Evolutionary conservation across 2,329 filamentous ascomycete genomes (phyloP).

Genomic region (Fusarium sp.): DNA sequence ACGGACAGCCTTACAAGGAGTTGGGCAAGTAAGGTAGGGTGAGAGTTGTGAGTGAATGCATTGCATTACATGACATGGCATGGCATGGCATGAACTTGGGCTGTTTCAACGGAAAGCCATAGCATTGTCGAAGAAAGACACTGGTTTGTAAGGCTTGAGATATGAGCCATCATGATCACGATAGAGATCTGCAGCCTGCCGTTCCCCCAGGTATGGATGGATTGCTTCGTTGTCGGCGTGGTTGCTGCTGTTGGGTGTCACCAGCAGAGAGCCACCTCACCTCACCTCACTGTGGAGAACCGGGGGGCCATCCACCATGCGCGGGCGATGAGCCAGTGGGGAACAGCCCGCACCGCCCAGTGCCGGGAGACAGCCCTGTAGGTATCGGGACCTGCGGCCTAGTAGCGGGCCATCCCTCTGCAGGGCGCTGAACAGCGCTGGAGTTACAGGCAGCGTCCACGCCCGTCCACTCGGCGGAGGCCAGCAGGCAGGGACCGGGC

Average conservation of each 20-base stretch:
- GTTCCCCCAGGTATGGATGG: background rate
- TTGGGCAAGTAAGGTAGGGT: background rate
- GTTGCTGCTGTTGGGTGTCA: constrained; percentile 3
- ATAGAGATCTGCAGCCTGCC: constrained; percentile 11
- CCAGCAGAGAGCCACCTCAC: constrained; percentile 9
- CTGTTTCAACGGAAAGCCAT: constrained; percentile 26
- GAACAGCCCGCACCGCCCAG: constrained; percentile 2
- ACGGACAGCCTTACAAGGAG: constrained; percentile 6
- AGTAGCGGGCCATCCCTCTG: constrained; percentile 1
- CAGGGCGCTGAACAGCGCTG: constrained; percentile 35
- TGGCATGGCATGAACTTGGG: constrained; percentile 30
- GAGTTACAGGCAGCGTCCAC: constrained; percentile 26
- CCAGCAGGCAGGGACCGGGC: background rate
- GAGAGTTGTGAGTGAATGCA: constrained; percentile 21
- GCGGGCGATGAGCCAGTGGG: constrained; percentile 26
- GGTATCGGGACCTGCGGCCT: constrained; percentile 1
- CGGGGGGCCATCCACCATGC: background rate
- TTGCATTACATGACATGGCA: constrained; percentile 31
- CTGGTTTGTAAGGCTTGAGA: background rate
- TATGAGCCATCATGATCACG: background rate
- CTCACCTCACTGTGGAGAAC: constrained; percentile 21
- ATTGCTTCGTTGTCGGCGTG: constrained; percentile 13
- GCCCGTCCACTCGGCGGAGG: background rate
- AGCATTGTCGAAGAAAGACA: constrained; percentile 5
- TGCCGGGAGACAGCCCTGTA: constrained; percentile 24